Base-by-base conservation (phyloP, 768 basidiomycete genomes). In the Tremella fuciformis region DNA sequence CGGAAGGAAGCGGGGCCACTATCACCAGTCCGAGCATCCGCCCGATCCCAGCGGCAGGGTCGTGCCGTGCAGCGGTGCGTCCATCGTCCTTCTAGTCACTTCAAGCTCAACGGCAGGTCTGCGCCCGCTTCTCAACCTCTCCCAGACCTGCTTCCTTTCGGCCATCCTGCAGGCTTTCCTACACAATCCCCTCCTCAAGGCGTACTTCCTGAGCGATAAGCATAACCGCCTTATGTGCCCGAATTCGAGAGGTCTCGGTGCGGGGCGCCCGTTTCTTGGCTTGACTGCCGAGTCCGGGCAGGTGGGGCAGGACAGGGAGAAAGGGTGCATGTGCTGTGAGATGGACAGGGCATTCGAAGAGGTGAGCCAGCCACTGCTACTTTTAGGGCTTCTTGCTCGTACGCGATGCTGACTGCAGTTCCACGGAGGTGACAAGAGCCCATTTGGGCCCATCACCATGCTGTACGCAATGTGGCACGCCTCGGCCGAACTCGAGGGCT, bases 61-160 rank as follows among this genome's bases (percentile, higher is more conserved):
- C 16, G 52, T 19, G 84, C 54, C 88, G 15, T 92, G 91, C 77
- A 86, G 90, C 81, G 86, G 90, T 86, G 55, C 53, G 76, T 65
- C 37, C 50, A 21, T 38, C 40, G 22, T 40, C 48, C 26, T 8
- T 42, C 24, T 39, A 37, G 15, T 13, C 6, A 39, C 38, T 34
- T 46, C 53, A 42, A 26, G 50, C 58, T 46, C 22, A 46, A 49
- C 24, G 40, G 24, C 54, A 89, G 89, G 86, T 52, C 84, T 88
- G n/a, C 82, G 88, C 57, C 91, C 91, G 0, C 80, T 94, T 2
- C 78, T 91, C 42, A 93, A 94, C 75, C 83, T 94, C 0, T 90
- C 91, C 1, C 87, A 91, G 74, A 97, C 92, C 0, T 98, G 94
- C 71, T 97, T 91, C 79, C 82, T 98, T 66, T 94, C 91, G 63